Evolutionary conservation across 352 stramenopile species (phyloP).

Genomic region (Phytophthora cactorum): DNA sequence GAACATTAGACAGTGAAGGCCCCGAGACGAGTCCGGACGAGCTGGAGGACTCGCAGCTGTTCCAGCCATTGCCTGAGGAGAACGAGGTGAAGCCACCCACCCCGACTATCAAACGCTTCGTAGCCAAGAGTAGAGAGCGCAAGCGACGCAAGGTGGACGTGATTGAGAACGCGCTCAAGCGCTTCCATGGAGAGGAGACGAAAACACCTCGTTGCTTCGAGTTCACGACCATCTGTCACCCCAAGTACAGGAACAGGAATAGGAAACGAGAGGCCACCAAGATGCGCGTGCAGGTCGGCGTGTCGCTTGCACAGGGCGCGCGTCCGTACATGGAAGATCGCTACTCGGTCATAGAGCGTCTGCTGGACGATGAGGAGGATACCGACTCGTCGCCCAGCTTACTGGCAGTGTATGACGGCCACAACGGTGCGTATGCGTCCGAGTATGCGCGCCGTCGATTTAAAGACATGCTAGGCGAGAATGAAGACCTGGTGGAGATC

Average conservation of each 20-base stretch:
- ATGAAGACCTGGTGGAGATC: conserved; percentile 53
- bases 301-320: conserved; percentile 64
- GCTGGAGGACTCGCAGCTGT: conserved; percentile 30
- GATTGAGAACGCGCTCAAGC: conserved; percentile 65
- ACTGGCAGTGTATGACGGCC: conserved; percentile 74
- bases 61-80: conserved; percentile 18
- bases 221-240: conserved; percentile 57
- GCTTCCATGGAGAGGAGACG: conserved; percentile 50
- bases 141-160: conserved; percentile 67
- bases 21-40: conserved; percentile 41
- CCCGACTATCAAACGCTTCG: conserved; percentile 52
- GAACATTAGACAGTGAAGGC: conserved; percentile 32
- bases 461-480: conserved; percentile 58
- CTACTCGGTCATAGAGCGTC: conserved; percentile 63
- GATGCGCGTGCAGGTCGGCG: conserved; percentile 58
- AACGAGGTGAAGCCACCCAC: conserved; percentile 11
- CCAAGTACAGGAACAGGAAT: conserved; percentile 19
- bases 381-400: conserved; percentile 54
- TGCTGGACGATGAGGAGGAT: conserved; percentile 59
- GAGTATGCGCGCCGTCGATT: conserved; percentile 70
- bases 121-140: conserved; percentile 52
- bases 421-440: conserved; percentile 76
- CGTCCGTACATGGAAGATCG: conserved; percentile 85
- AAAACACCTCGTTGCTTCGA: conserved; percentile 44
- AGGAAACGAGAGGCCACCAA: conserved; percentile 26